These are phyloP conservation scores for Sphaerulina vaccinii DNA, from an alignment of 2,329 filamentous ascomycete species.

Conservation along the genomic window DNA sequence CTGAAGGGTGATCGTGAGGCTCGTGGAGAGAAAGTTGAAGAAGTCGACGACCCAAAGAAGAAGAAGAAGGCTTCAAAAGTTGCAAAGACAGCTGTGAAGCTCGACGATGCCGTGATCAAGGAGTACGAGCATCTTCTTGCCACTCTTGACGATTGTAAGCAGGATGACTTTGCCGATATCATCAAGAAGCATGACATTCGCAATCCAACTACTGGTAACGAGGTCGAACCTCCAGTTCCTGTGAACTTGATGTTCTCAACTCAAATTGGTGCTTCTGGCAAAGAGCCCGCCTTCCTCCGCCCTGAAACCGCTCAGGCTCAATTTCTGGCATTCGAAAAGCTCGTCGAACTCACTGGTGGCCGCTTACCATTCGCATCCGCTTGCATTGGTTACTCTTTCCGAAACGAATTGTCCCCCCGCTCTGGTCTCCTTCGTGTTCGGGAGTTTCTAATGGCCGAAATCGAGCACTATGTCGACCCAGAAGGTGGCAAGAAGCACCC, in stretches of 20 bases:
- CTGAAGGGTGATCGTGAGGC: constrained; percentile 91
- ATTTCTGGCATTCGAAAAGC: constrained; percentile 94
- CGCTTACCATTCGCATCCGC: constrained; percentile 96
- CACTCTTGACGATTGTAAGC: constrained; percentile 92
- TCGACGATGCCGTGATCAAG: constrained; percentile 79
- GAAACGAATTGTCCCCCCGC: constrained; percentile 95
- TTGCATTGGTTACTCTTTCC: constrained; percentile 95
- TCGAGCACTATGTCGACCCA: constrained; percentile 97
- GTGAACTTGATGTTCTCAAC: constrained; percentile 99
- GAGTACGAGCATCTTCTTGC: constrained; percentile 92
- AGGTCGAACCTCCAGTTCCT: constrained; percentile 75
- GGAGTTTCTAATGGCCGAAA: constrained; percentile 98
- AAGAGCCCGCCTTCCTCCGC: constrained; percentile 78
- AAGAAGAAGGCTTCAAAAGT: constrained; percentile 77
- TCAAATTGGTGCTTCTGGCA: constrained; percentile 86
- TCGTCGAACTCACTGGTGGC: constrained; percentile 93
- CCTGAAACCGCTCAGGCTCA: constrained; percentile 98
- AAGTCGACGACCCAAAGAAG: constrained; percentile 78
- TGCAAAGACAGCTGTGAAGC: constrained; percentile 66
- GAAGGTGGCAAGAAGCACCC: constrained; percentile 90
- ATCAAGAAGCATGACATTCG: constrained; percentile 90
- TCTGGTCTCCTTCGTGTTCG: constrained; percentile 88
- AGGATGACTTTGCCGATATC: constrained; percentile 78
- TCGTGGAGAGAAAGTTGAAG: constrained; percentile 74
- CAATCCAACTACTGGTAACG: constrained; percentile 76